Evolutionary conservation across 768 basidiomycete species (phyloP), one percentile per base, ranked within the genome.

Genomic region (Sistotremastrum niveocremeum): DNA sequence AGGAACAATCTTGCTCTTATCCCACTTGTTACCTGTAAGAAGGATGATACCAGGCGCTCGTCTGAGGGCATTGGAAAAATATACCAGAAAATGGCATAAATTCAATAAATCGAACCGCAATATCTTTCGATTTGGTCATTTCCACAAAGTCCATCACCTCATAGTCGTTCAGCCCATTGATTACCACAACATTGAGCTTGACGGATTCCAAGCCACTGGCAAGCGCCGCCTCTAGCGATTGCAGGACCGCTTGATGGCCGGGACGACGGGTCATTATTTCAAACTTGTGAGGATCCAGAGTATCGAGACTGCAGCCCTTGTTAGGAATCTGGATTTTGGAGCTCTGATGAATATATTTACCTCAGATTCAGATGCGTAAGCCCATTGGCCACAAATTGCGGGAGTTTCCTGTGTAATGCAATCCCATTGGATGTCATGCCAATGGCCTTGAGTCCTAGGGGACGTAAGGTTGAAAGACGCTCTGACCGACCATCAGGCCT

Each of bases 21-120:
- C 72, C 89, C 89, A 93, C 57, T 81, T 77, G 53, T 93, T 93
- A 32, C 87, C 86, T 88, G 51, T 11, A 39, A 42, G 36, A 4
- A 42, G 39, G 41, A 44, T 12, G 47, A 47, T 37, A 31, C 30
- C 33, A n/a, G 41, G 44, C 20, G 20, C 20, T 20, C 20, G 20
- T 20, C 34, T 34, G 47, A 37, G 32, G 39, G 12, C 28, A 38
- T 12, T 20, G 20, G 36, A 39, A 35, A 48, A 3, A 56, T 61
- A 51, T 51, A 84, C 83, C 89, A 53, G 79, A 82, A 60, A 94
- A 94, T 7, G 89, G 87, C 90, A 94, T 93, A 57, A 85, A 93
- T 61, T 91, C 88, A 48, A 91, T 93, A 60, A 93, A 89, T 35
- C 90, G 76, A 37, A 90, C 76, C 36, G 76, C 84, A 29, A 89